These are phyloP conservation scores for Mediolabrus comicus DNA, from an alignment of 108 stramenopile genomes.

Conservation along the genomic window DNA sequence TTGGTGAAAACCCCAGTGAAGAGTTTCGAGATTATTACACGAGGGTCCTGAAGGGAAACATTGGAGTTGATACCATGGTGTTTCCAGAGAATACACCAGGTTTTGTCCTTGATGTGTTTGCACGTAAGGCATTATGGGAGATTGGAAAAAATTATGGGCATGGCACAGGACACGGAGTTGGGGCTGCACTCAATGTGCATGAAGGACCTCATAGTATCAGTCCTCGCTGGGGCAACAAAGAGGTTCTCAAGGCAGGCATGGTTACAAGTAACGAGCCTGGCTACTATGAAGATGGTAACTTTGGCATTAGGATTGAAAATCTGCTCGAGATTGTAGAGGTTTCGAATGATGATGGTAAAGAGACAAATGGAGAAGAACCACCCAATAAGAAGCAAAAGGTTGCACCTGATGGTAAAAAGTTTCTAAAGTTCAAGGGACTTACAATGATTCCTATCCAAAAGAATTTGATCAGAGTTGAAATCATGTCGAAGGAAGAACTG, in stretches of 20 bases:
- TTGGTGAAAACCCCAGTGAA: slow-evolving; percentile 76
- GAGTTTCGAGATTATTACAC: slow-evolving; percentile 86
- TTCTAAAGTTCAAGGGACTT: slow-evolving; percentile 74
- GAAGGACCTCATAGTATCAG: slow-evolving; percentile 91
- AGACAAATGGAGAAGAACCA: slow-evolving; percentile 34
- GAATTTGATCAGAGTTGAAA: slow-evolving; percentile 70
- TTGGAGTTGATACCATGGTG: slow-evolving; percentile 86
- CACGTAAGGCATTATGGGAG: slow-evolving; percentile 89
- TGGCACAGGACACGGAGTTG: slow-evolving; percentile 98
- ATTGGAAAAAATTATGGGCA: slow-evolving; percentile 94
- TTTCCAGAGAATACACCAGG: slow-evolving; percentile 95
- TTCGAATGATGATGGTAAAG: slow-evolving; percentile 16
- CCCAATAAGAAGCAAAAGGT: slow-evolving; percentile 32
- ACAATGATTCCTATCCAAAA: slow-evolving; percentile 92
- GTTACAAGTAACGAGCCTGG: slow-evolving; percentile 97
- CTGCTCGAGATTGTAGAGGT: slow-evolving; percentile 73
- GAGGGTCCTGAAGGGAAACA: slow-evolving; percentile 94
- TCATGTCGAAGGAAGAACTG: slow-evolving; percentile 75
- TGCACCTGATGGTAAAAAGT: slow-evolving; percentile 57
- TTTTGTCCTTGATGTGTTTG: slow-evolving; percentile 94
- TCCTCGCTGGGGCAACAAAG: slow-evolving; percentile 69
- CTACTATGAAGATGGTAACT: slow-evolving; percentile 93
- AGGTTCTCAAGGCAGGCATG: slow-evolving; percentile 93
- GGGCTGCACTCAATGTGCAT: slow-evolving; percentile 96
- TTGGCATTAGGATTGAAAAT: slow-evolving; percentile 97